A percentile compares a stretch with the other conserved stretches of the same genome.
Conservation (phyloP, 352 stramenopile genomes). For the Pythium diclinum region DNA sequence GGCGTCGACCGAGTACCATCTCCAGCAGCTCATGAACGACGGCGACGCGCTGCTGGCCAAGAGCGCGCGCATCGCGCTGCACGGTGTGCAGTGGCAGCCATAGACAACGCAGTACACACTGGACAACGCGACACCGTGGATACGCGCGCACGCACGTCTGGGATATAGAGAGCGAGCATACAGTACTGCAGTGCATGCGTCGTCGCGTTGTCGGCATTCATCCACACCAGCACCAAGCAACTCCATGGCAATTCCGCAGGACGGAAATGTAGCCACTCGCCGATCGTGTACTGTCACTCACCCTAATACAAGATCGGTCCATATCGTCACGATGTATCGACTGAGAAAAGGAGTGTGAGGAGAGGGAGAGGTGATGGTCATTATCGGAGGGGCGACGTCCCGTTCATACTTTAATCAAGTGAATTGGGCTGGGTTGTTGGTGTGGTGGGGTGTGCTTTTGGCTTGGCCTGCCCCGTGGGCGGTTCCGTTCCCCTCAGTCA, state of each 20-base stretch:
- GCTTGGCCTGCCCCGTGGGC: neutral
- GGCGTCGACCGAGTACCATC: conserved; percentile 44
- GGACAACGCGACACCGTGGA: too few species aligned
- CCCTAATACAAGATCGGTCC: conserved; percentile 11
- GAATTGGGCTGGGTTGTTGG: neutral
- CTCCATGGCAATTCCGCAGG: neutral
- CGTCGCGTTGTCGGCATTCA: neutral
- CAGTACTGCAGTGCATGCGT: neutral
- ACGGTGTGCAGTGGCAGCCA: conserved; percentile 58
- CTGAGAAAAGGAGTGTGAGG: conserved; percentile 9
- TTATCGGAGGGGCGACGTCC: neutral
- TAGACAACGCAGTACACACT: too few species aligned
- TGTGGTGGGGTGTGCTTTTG: conserved; percentile 4
- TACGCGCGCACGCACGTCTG: neutral
- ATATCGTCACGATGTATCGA: conserved; percentile 19
- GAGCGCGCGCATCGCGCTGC: conserved; percentile 52
- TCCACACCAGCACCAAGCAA: too few species aligned
- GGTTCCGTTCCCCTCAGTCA: conserved; percentile 9
- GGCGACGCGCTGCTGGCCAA: conserved; percentile 47
- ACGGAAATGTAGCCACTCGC: conserved; percentile 10
- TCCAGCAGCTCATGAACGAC: conserved; percentile 40
- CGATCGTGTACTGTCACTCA: conserved; percentile 9
- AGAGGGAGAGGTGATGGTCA: conserved; percentile 8
- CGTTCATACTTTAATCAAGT: conserved; percentile 16
- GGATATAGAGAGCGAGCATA: neutral